A percentile compares a stretch with the other conserved stretches of the same genome.
These are phyloP conservation scores for Papilionanthe hybrid DNA, from an alignment of 116 monocot genomes.

Conservation along the genomic window DNA sequence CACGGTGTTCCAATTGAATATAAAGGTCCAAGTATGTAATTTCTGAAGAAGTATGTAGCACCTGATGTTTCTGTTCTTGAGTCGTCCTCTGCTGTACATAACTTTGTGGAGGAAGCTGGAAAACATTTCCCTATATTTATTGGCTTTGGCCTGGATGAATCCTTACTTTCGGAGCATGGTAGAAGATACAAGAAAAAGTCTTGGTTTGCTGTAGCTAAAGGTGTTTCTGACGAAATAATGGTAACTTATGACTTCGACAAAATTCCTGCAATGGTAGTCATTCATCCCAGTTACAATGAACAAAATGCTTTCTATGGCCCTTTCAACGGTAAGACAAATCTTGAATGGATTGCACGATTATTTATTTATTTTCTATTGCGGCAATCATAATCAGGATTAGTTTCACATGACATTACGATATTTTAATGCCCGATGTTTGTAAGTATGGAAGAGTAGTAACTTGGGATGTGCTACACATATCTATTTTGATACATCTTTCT, in stretches of 20 bases:
- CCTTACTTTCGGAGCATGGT: slow-evolving; percentile 45
- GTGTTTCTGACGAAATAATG: slow-evolving; percentile 85
- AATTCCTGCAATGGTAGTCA: slow-evolving; percentile 74
- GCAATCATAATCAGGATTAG: too few relatives aligned
- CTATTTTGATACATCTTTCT: too few relatives aligned
- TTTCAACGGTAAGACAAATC: slow-evolving; percentile 66
- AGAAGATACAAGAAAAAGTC: slow-evolving; percentile 77
- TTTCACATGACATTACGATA: not conserved
- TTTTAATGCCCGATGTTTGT: too few relatives aligned
- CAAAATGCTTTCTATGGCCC: slow-evolving; percentile 91
- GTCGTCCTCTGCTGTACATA: slow-evolving; percentile 59
- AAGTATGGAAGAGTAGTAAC: too few relatives aligned
- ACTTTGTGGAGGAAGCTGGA: slow-evolving; percentile 74
- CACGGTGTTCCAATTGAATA: slow-evolving; percentile 84
- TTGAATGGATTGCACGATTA: not conserved
- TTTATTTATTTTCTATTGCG: too few relatives aligned
- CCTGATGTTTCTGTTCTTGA: slow-evolving; percentile 84
- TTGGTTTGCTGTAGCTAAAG: slow-evolving; percentile 90
- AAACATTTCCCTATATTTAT: slow-evolving; percentile 78
- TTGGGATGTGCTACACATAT: too few relatives aligned
- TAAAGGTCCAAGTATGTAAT: slow-evolving; percentile 69
- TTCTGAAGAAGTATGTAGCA: slow-evolving; percentile 71
- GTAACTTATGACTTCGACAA: slow-evolving; percentile 82
- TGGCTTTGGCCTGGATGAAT: slow-evolving; percentile 83
- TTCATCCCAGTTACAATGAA: slow-evolving; percentile 79